phyloP scores from a whole-genome alignment of 1,284 basidiomycete species.

The Stereum hirsutum region DNA sequence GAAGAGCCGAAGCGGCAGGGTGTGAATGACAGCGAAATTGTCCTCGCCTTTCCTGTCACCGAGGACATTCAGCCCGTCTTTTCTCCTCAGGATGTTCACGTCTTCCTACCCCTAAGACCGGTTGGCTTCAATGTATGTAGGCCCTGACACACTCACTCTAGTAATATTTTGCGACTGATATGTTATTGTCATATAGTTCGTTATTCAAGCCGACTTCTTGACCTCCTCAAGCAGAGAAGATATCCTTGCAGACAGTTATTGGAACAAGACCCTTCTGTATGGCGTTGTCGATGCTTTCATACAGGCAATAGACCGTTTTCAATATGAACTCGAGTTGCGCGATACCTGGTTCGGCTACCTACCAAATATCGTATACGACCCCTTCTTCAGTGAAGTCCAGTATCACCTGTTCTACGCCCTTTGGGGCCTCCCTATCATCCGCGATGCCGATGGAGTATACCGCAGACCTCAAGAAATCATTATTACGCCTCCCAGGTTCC shows the following conservation, averaged over 20 bases:
- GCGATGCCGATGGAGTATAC: slow-evolving; percentile 1
- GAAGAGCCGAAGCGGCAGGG: slow-evolving; percentile 7
- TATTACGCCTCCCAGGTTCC: neutral
- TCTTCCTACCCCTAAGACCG: slow-evolving; percentile 13
- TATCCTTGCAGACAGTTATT: slow-evolving; percentile 9
- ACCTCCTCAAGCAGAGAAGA: slow-evolving; percentile 16
- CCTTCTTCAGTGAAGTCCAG: slow-evolving; percentile 8
- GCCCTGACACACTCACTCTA: neutral
- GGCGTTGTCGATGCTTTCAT: slow-evolving; percentile 9
- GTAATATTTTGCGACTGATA: neutral
- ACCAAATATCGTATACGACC: slow-evolving; percentile 8
- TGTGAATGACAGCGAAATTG: slow-evolving; percentile 12
- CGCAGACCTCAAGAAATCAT: slow-evolving; percentile 2
- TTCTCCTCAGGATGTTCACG: slow-evolving; percentile 12
- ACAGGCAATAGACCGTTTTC: slow-evolving; percentile 8
- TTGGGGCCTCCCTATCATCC: neutral
- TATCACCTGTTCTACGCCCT: slow-evolving; percentile 4
- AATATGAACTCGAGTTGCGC: slow-evolving; percentile 3
- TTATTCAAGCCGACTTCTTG: slow-evolving; percentile 17
- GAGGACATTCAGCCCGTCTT: slow-evolving; percentile 6
- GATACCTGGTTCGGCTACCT: slow-evolving; percentile 14
- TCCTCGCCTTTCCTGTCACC: slow-evolving; percentile 16
- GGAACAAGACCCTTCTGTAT: slow-evolving; percentile 12
- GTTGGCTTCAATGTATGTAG: slow-evolving; percentile 14
- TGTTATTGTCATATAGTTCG: slow-evolving; percentile 14